Evolutionary conservation across 176 grass and related monocot genomes (phyloP).

Genomic region (Oryza officinalis): DNA sequence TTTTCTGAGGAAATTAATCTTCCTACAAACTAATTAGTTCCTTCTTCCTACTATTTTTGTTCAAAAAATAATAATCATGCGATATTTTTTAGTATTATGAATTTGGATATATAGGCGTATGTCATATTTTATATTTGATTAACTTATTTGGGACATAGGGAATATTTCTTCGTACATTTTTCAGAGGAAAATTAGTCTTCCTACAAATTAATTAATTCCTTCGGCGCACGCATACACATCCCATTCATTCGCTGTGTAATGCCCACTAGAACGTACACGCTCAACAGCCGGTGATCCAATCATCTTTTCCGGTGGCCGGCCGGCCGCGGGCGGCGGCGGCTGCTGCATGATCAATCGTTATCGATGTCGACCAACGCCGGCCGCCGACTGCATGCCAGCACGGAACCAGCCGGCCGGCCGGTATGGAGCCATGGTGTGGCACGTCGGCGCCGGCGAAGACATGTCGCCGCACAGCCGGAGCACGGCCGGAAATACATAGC

Average conservation of each 20-base stretch:
- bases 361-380: background rate
- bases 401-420: background rate
- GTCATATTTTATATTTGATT: too few relatives aligned
- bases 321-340: background rate
- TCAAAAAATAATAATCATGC: too few relatives aligned
- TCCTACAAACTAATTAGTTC: too few relatives aligned
- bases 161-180: too few relatives aligned
- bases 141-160: too few relatives aligned
- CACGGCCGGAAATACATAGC: background rate
- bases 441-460: constrained; percentile 5
- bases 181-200: too few relatives aligned
- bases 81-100: too few relatives aligned
- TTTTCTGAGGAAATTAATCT: too few relatives aligned
- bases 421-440: constrained; percentile 30
- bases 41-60: too few relatives aligned
- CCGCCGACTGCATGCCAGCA: background rate
- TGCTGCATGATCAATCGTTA: background rate
- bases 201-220: background rate
- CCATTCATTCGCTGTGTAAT: background rate
- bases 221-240: background rate
- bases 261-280: background rate
- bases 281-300: background rate
- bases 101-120: too few relatives aligned
- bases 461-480: background rate
- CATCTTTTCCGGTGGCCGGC: constrained; percentile 46